A percentile compares a stretch with the other conserved stretches of the same genome.
Conservation (phyloP, 2,329 filamentous ascomycete species). For the Curvularia verruculosa region DNA sequence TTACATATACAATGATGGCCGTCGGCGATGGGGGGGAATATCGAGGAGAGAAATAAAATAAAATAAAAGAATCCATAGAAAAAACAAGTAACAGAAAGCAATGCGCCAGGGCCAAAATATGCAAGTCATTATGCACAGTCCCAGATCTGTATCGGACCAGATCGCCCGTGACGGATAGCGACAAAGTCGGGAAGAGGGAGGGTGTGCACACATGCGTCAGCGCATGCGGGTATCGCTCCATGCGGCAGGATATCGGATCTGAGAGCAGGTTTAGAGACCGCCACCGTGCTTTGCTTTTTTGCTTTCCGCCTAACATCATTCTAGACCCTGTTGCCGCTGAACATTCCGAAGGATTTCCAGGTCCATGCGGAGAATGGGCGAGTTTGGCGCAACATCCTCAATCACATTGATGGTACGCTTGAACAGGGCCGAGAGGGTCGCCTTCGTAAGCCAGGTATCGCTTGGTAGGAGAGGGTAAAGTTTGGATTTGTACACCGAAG, state of each 20-base stretch:
- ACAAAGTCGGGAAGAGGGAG: conserved; percentile 1
- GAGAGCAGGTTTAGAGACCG: not conserved
- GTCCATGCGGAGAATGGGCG: conserved; percentile 76
- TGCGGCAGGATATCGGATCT: conserved; percentile 1
- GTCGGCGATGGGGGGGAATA: conserved; percentile 8
- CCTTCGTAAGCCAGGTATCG: conserved; percentile 32
- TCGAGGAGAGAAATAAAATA: conserved; percentile 5
- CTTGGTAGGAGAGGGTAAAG: conserved; percentile 41
- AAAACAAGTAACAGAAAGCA: conserved; percentile 8
- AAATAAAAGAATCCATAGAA: not conserved
- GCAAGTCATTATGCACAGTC: conserved; percentile 16
- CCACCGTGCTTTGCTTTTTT: conserved; percentile 8
- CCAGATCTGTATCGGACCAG: conserved; percentile 9
- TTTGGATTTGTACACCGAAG: conserved; percentile 74
- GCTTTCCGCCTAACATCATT: conserved; percentile 7
- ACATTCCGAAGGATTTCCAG: conserved; percentile 70
- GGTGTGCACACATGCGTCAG: conserved; percentile 3
- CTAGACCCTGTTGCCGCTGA: conserved; percentile 28
- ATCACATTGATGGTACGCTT: conserved; percentile 75
- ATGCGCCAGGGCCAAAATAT: conserved; percentile 10
- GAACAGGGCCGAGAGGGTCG: conserved; percentile 35
- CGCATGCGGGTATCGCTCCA: conserved; percentile 5
- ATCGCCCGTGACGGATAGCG: conserved; percentile 8
- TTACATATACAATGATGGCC: not conserved
- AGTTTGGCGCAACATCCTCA: conserved; percentile 69